Evolutionary conservation across 768 basidiomycete species (phyloP), one percentile per base, ranked within the genome.

Genomic region (Amanita muscaria): DNA sequence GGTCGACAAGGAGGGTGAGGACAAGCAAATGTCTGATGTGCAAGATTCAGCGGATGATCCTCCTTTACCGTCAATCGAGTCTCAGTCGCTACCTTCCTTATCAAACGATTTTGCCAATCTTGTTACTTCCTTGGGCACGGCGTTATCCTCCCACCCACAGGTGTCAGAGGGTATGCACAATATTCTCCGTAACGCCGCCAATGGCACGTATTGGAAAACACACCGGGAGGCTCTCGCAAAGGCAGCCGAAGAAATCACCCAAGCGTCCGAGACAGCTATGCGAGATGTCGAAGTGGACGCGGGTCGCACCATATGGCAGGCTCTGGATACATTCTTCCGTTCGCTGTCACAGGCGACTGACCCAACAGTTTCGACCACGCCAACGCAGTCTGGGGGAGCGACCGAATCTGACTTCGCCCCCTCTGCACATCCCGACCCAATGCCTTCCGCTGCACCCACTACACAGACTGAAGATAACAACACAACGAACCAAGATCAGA

Each of bases 101-200:
- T 68, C 77, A 2, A 64, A 74, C 43, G 88, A 90, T 50, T 56
- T 89, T 31, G 78, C 84, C 1, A 57, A 69, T 1, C 64, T 89
- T 24, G 61, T 89, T 46, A 69, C 67, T 23, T 70, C 69, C 2
- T 58, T 88, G 44, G 73, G 71, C 32, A 63, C 59, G n/a, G 68
- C 79, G 23, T 57, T 88, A 33, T 64, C 73, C 0, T 59, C 74
- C 4, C 83, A 88, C 52, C 87, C 87, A 3, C 84, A 89, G 50
- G 59, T 89, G 9, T 73, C 80, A 3, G 79, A 83, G 44, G 73
- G 72, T 34, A 57, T 89, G 45, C 79, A 76, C 46, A 79, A 74
- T 55, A 74, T 89, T 25, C 58, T 78, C 35, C 64, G 65, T 40
- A 84, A 88, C 51, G 66, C 80, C 3, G 66, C 70, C 4, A 75